Evolutionary conservation across 1,139 yeast species (phyloP).

Genomic region (Suhomyces kunorum): DNA sequence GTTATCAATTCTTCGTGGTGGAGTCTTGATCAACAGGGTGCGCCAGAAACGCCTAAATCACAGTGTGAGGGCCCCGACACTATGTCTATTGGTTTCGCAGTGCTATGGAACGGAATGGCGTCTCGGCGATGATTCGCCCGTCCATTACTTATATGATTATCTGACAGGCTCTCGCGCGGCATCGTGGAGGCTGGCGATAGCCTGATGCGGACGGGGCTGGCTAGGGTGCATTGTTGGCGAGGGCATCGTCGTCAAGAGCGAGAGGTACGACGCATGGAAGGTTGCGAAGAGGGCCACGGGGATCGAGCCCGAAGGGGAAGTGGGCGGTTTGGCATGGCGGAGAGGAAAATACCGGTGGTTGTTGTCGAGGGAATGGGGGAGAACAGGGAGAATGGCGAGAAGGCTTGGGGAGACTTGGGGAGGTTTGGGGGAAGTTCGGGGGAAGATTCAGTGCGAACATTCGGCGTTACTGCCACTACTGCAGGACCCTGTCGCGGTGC

Average conservation of each 20-base stretch:
- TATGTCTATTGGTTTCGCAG: too few species aligned
- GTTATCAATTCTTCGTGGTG: too few species aligned
- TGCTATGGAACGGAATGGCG: not conserved
- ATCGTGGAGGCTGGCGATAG: constrained; percentile 1
- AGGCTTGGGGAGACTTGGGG: not conserved
- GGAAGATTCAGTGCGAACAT: not conserved
- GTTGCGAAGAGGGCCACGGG: not conserved
- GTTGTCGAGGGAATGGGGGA: not conserved
- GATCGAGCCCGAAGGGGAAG: not conserved
- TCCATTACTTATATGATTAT: constrained; percentile 3
- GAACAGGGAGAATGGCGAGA: not conserved
- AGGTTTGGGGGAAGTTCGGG: not conserved
- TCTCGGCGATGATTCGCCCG: constrained; percentile 1
- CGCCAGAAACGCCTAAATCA: too few species aligned
- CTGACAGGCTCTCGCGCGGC: not conserved
- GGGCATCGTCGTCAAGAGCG: constrained; percentile 3
- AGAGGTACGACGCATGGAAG: constrained; percentile 4
- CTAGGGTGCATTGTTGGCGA: not conserved
- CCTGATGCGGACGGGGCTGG: constrained; percentile 3
- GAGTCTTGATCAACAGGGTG: too few species aligned
- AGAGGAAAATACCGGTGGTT: not conserved
- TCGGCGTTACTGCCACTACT: not conserved
- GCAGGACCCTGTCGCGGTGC: not conserved
- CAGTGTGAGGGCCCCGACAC: too few species aligned
- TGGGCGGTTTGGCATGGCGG: too few species aligned